phyloP scores from a whole-genome alignment of 1,284 basidiomycete genomes.

The Ceratobasidium sp. region DNA sequence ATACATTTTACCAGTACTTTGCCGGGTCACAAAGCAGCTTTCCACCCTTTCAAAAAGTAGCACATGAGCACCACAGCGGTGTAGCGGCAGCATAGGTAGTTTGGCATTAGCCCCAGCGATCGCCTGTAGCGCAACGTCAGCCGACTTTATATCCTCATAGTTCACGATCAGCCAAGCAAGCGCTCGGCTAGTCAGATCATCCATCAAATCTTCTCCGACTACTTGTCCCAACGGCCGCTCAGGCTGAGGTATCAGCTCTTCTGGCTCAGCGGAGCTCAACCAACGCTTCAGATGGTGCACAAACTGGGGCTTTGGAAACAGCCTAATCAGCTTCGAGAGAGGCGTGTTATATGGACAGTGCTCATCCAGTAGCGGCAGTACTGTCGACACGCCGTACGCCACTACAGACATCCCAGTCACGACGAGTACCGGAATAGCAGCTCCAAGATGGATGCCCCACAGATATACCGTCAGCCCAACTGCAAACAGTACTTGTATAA shows the following conservation, averaged over 20 bases:
- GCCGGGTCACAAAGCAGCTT: slow-evolving; percentile 17
- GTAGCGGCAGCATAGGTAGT: neutral
- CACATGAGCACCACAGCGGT: neutral
- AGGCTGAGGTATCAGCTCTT: too few relatives aligned
- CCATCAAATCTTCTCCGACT: slow-evolving; percentile 4
- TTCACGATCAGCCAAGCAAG: slow-evolving; percentile 1
- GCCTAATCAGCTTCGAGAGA: neutral
- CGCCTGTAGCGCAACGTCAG: slow-evolving; percentile 10
- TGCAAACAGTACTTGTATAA: neutral
- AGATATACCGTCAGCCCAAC: slow-evolving; percentile 14
- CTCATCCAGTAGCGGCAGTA: neutral
- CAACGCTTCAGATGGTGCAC: too few relatives aligned
- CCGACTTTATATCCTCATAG: neutral
- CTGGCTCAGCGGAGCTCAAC: too few relatives aligned
- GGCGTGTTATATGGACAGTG: slow-evolving; percentile 20
- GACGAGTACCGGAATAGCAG: slow-evolving; percentile 11
- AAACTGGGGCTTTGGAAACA: neutral
- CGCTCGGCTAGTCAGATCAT: neutral
- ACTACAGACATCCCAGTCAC: neutral
- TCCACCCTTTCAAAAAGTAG: slow-evolving; percentile 10
- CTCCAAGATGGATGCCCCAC: slow-evolving; percentile 9
- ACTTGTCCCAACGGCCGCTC: too few relatives aligned
- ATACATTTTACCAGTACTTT: neutral
- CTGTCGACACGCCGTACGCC: neutral
- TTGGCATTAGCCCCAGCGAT: neutral